These are phyloP conservation scores for Carex pumila DNA, from an alignment of 176 grass and related monocot species.

Conservation along the genomic window DNA sequence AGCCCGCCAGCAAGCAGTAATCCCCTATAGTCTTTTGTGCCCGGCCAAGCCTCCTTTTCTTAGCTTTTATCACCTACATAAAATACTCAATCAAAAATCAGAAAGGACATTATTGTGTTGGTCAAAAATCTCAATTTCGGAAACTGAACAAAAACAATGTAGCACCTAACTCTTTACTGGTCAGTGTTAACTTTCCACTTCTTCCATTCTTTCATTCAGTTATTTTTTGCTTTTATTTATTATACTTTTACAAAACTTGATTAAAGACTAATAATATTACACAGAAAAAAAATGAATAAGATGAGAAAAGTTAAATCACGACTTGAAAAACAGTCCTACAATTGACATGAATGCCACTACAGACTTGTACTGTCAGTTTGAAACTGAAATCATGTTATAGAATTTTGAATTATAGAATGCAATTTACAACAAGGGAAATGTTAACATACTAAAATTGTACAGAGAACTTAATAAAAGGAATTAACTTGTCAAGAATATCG, in stretches of 20 bases:
- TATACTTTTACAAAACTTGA: neutral
- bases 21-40: conserved; percentile 98
- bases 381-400: neutral
- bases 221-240: neutral
- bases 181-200: neutral
- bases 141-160: conserved; percentile 23
- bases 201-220: neutral
- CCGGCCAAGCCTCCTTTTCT: conserved; percentile 88
- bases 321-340: neutral
- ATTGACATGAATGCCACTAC: neutral
- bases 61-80: conserved; percentile 90
- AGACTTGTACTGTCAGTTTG: neutral
- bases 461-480: neutral
- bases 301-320: neutral
- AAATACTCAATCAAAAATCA: neutral
- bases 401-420: neutral
- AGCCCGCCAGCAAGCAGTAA: conserved; percentile 92
- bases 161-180: neutral
- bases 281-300: neutral
- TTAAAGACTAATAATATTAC: neutral
- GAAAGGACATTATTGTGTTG: conserved; percentile 13
- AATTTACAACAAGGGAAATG: neutral
- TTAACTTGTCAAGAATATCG: too few relatives aligned
- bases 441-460: neutral
- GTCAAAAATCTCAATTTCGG: conserved; percentile 29